Evolutionary conservation across 108 stramenopile genomes (phyloP), one percentile per base, ranked within the genome.

Genomic region (Pseudonitzschia multiseries): DNA sequence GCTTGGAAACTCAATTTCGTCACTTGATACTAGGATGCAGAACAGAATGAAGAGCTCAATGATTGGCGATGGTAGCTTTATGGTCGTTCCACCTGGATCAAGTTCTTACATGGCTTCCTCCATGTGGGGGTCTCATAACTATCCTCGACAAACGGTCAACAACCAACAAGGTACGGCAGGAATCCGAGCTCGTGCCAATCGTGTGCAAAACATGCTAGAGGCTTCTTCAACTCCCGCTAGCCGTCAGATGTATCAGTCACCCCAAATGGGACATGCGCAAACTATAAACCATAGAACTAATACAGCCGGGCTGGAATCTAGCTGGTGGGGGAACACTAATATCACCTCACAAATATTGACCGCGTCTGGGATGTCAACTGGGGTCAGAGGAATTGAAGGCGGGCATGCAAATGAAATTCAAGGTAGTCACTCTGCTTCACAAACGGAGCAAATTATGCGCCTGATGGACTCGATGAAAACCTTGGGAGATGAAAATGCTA

Each of bases 401-500:
- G 63, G 18, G 29, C 42, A 20, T 26, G 33, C 13, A 56, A 68
- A 46, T 60, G 72, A 40, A 65, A 75, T 32, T 68, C 14, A 12
- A 9, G 26, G 44, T 24, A 22, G 24, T 26, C 66, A 67, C 21
- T 67, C 66, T 12, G 12, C 61, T 4, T 73, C 81, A 3, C 90
- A 92, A 52, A 89, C 88, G 20, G 92, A 92, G 69, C 89, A 92
- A 75, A 72, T 92, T n/a, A 87, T 95, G 83, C 88, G 87, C 24
- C 76, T 92, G 26, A 87, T 95, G 87, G 93, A 95, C 74, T 83
- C 87, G 28, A 69, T 95, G 32, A 91, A 91, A 44, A 81, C 88
- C 36, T 72, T 95, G n/a, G 89, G 91, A 20, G 88, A 95, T 70
- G 93, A 95, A 69, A 95, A 95, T 66, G 91, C 88, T 29, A 80